Conservation (phyloP, 2,329 filamentous ascomycete genomes). For the Acrodontium crateriforme region DNA sequence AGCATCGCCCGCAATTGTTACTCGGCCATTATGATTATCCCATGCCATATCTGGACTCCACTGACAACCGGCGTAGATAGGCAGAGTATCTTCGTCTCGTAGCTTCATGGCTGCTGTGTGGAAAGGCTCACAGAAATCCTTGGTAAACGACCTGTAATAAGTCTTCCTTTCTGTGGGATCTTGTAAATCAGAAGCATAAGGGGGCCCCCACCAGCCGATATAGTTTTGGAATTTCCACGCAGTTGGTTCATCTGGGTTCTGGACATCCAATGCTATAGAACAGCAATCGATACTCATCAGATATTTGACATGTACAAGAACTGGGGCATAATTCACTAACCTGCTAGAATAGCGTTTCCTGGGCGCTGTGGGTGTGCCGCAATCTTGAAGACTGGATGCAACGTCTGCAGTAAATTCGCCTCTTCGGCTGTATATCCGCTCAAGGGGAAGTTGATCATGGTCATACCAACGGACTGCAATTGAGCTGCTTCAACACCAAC, state of each 20-base stretch:
- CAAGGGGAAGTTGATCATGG: no score
- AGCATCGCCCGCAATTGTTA: constrained; percentile 10
- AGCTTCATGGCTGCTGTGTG: constrained; percentile 3
- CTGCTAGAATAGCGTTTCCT: no score
- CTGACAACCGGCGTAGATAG: constrained; percentile 5
- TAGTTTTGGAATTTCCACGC: constrained; percentile 7
- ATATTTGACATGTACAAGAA: no score
- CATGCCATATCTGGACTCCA: constrained; percentile 6
- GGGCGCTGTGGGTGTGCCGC: no score
- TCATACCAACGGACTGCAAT: constrained; percentile 3
- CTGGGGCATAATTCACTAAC: no score
- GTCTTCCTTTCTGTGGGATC: constrained; percentile 5
- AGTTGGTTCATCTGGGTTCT: constrained; percentile 3
- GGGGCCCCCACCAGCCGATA: constrained; percentile 6
- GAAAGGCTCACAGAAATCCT: constrained; percentile 7
- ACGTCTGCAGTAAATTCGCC: no score
- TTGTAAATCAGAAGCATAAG: no score
- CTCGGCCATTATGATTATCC: constrained; percentile 3
- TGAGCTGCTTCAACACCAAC: constrained; percentile 4
- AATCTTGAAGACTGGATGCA: no score
- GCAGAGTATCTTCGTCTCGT: constrained; percentile 5
- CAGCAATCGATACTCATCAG: no score
- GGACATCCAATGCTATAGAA: no score
- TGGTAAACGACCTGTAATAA: constrained; percentile 5
- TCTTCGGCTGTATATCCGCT: no score